Conservation (phyloP, 331 rosid species). For the Arachis monticola region DNA sequence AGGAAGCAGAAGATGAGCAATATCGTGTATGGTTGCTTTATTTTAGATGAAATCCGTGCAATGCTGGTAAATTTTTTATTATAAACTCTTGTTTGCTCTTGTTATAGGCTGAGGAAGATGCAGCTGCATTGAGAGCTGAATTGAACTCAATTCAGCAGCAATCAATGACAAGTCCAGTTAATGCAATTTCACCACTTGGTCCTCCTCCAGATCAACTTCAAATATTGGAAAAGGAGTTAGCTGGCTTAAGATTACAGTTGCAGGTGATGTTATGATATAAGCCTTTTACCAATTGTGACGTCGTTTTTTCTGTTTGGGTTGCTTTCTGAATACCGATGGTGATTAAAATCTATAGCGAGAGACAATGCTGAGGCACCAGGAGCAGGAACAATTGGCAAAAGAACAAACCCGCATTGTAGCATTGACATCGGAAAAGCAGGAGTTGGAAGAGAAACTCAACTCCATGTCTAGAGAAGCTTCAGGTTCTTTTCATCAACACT, state of each 20-base stretch:
- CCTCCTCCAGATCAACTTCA: conserved; percentile 69
- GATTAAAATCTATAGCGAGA: conserved; percentile 56
- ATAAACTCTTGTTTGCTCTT: conserved; percentile 45
- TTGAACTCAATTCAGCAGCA: conserved; percentile 86
- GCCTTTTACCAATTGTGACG: conserved; percentile 15
- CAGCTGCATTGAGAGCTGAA: conserved; percentile 90
- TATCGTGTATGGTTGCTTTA: conserved; percentile 72
- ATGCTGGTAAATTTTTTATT: conserved; percentile 9
- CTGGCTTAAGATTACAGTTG: conserved; percentile 66
- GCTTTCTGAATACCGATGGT: conserved; percentile 44
- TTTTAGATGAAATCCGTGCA: conserved; percentile 9
- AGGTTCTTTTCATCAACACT: conserved; percentile 52
- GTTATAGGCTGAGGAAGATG: conserved; percentile 98
- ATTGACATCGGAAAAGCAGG: conserved; percentile 76
- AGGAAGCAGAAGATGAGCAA: conserved; percentile 96
- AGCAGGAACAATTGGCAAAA: conserved; percentile 66
- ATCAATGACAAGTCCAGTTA: conserved; percentile 64
- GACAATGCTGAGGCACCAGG: conserved; percentile 82
- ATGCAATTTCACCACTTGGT: conserved; percentile 52
- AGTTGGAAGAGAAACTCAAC: conserved; percentile 74
- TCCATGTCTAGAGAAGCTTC: conserved; percentile 55
- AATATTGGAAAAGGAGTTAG: conserved; percentile 70
- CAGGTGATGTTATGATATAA: conserved; percentile 52
- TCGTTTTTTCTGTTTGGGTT: conserved; percentile 32
- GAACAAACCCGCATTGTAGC: conserved; percentile 60